Evolutionary conservation across 2,329 filamentous ascomycete species (phyloP).

Genomic region (Penicillium hesseltinei): DNA sequence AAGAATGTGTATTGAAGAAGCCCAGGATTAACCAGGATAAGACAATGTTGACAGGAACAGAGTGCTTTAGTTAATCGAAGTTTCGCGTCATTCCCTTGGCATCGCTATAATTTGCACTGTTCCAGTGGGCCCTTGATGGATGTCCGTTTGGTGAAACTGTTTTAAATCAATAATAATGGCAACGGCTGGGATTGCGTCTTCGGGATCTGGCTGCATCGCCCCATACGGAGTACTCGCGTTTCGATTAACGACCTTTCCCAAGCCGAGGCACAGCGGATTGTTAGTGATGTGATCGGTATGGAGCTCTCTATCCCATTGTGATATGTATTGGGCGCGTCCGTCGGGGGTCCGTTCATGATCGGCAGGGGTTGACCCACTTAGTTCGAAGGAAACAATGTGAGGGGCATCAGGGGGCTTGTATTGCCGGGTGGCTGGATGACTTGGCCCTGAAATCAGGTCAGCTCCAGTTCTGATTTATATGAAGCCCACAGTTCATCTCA

Average conservation of each 20-base stretch:
- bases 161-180: background rate
- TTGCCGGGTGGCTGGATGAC: conserved; percentile 1
- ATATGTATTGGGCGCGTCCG: conserved; percentile 4
- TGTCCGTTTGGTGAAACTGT: background rate
- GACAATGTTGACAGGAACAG: background rate
- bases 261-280: background rate
- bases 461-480: background rate
- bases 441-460: background rate
- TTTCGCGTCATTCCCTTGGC: conserved; percentile 6
- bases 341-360: conserved; percentile 14
- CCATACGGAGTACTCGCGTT: background rate
- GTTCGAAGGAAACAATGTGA: conserved; percentile 6
- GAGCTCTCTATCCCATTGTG: conserved; percentile 6
- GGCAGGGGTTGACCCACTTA: conserved; percentile 19
- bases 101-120: background rate
- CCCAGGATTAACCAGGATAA: background rate
- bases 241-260: background rate
- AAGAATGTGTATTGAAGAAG: conserved; percentile 7
- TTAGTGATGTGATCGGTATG: conserved; percentile 21
- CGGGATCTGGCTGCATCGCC: background rate
- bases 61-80: background rate
- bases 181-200: background rate
- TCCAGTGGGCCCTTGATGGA: conserved; percentile 1
- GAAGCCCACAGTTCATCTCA: background rate
- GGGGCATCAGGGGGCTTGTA: background rate